phyloP scores from a whole-genome alignment of 495 filamentous ascomycete genomes.

The Aspergillus asperescens region DNA sequence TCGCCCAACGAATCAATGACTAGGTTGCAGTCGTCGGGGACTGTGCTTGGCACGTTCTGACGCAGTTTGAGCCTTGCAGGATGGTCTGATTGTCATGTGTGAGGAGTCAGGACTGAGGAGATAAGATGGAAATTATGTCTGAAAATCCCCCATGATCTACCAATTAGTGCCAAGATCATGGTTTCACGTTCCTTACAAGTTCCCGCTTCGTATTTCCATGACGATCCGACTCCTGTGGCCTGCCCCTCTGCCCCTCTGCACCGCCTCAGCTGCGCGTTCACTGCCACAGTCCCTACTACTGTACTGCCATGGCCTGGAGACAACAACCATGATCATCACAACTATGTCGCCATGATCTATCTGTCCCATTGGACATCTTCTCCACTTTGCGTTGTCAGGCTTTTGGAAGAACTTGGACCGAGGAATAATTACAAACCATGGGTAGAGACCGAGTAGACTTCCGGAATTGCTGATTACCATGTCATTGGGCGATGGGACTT shows the following conservation, averaged over 20 bases:
- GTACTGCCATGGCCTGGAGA: slow-evolving; percentile 13
- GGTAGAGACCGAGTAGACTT: too few species aligned
- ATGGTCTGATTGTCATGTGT: background rate
- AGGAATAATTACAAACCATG: too few species aligned
- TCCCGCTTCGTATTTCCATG: background rate
- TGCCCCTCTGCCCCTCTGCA: slow-evolving; percentile 13
- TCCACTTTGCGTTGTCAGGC: background rate
- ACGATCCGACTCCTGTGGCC: background rate
- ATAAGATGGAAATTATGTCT: slow-evolving; percentile 6
- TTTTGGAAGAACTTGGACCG: too few species aligned
- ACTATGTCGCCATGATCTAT: too few species aligned
- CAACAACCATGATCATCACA: too few species aligned
- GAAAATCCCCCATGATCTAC: slow-evolving; percentile 14
- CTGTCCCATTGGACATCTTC: background rate
- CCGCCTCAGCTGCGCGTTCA: slow-evolving; percentile 18
- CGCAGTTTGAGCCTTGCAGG: too few species aligned
- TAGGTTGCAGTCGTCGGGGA: background rate
- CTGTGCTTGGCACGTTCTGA: too few species aligned
- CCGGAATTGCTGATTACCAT: background rate
- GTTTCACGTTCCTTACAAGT: slow-evolving; percentile 20
- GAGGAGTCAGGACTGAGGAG: background rate
- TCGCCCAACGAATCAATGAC: background rate
- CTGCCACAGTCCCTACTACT: slow-evolving; percentile 19
- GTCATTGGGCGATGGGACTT: too few species aligned
- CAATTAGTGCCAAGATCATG: slow-evolving; percentile 15